These are phyloP conservation scores for Aureobasidium sp. DNA, from an alignment of 2,329 filamentous ascomycete species.

Conservation along the genomic window DNA sequence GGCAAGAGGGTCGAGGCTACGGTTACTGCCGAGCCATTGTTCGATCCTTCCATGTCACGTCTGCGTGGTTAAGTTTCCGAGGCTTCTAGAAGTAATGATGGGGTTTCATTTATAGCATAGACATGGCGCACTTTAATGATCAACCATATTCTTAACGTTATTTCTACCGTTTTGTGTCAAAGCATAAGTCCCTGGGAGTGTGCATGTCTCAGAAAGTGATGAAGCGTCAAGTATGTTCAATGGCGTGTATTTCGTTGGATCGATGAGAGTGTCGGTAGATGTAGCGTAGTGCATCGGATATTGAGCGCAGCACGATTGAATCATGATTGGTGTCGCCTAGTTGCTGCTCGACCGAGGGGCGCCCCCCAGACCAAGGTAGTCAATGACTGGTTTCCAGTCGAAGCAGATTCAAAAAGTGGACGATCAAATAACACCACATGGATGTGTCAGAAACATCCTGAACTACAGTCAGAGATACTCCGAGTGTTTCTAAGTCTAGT, in stretches of 20 bases:
- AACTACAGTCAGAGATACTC: too few relatives aligned
- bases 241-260: neutral
- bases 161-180: neutral
- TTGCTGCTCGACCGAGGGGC: too few relatives aligned
- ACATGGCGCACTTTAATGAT: conserved; percentile 13
- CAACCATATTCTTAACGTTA: conserved; percentile 5
- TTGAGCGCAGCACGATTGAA: neutral
- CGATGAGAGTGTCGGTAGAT: neutral
- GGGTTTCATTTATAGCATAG: conserved; percentile 4
- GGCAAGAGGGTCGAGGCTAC: conserved; percentile 48
- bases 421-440: neutral
- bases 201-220: too few relatives aligned
- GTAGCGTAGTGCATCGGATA: neutral
- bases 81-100: conserved; percentile 3
- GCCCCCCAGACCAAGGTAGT: too few relatives aligned
- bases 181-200: neutral
- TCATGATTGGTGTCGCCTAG: too few relatives aligned
- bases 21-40: conserved; percentile 45
- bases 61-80: conserved; percentile 7
- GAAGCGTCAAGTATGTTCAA: neutral
- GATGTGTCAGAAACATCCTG: neutral
- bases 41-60: conserved; percentile 13
- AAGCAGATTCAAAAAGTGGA: neutral
- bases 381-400: too few relatives aligned
- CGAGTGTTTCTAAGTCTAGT: too few relatives aligned